phyloP scores from a whole-genome alignment of 805 yeast species.

The Babjeviella inositovora region DNA sequence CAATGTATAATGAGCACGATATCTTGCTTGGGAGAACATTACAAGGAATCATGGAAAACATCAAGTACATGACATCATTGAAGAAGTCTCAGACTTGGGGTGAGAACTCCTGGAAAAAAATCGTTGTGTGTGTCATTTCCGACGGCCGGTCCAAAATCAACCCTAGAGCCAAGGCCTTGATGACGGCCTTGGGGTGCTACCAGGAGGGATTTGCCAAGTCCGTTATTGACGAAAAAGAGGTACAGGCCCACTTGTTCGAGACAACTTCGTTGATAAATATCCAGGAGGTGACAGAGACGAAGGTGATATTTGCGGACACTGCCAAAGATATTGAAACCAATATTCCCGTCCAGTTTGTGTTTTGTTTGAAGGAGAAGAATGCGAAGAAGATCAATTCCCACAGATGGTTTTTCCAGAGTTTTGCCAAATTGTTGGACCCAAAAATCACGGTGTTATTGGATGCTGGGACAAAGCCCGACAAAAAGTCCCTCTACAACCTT shows the following conservation, averaged over 20 bases:
- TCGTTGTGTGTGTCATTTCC: constrained; percentile 77
- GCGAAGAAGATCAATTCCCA: constrained; percentile 88
- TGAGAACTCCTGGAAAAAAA: constrained; percentile 87
- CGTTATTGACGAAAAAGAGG: constrained; percentile 68
- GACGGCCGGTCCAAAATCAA: constrained; percentile 84
- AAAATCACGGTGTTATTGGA: constrained; percentile 72
- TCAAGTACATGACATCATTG: constrained; percentile 49
- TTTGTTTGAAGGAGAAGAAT: constrained; percentile 82
- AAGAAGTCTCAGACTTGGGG: constrained; percentile 75
- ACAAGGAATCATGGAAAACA: constrained; percentile 82
- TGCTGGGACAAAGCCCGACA: constrained; percentile 87
- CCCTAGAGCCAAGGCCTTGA: constrained; percentile 61
- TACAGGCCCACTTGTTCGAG: constrained; percentile 81
- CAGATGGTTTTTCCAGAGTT: constrained; percentile 93
- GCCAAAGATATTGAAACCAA: constrained; percentile 31
- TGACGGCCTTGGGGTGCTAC: constrained; percentile 79
- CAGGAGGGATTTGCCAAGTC: constrained; percentile 95
- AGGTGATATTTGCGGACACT: constrained; percentile 23
- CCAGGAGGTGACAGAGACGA: constrained; percentile 47
- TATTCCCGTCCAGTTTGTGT: constrained; percentile 76
- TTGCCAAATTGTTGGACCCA: constrained; percentile 72
- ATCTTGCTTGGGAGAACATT: constrained; percentile 69
- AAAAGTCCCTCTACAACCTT: constrained; percentile 69
- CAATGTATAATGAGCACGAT: constrained; percentile 86
- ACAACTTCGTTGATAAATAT: constrained; percentile 79